Conservation (phyloP, 345 rosid species). For the Rhizophora apiculata region DNA sequence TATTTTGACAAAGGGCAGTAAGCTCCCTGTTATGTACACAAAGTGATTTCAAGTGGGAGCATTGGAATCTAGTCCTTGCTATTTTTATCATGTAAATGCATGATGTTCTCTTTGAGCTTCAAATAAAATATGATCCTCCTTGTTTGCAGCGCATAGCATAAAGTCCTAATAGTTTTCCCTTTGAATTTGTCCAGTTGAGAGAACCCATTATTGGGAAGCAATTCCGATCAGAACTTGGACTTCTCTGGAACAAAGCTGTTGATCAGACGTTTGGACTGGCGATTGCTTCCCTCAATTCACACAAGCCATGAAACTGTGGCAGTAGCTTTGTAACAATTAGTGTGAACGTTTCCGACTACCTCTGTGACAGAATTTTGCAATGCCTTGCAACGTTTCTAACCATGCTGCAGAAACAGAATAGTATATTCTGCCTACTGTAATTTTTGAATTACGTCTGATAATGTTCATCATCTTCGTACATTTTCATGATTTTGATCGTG, state of each 20-base stretch:
- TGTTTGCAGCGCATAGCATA: conserved; percentile 1
- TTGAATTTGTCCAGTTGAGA: conserved; percentile 40
- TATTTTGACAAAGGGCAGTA: no score
- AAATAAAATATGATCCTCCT: not conserved
- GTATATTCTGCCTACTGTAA: not conserved
- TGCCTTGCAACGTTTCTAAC: no score
- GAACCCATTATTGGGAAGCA: conserved; percentile 59
- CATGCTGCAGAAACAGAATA: no score
- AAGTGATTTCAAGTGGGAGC: no score
- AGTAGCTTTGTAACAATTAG: not conserved
- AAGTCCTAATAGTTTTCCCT: conserved; percentile 16
- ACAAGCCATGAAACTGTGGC: conserved; percentile 47
- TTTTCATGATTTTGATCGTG: not conserved
- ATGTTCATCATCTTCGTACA: not conserved
- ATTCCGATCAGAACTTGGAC: conserved; percentile 51
- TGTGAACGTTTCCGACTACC: not conserved
- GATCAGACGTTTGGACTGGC: conserved; percentile 69
- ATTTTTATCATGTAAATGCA: no score
- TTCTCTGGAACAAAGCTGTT: conserved; percentile 78
- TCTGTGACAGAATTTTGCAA: no score
- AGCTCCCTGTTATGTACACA: no score
- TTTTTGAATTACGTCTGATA: not conserved
- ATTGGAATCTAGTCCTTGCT: no score
- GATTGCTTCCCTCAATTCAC: conserved; percentile 60
- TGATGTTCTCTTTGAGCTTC: not conserved